Evolutionary conservation across 2,329 filamentous ascomycete species (phyloP), one percentile per base, ranked within the genome.

Genomic region (Colletotrichum destructivum): DNA sequence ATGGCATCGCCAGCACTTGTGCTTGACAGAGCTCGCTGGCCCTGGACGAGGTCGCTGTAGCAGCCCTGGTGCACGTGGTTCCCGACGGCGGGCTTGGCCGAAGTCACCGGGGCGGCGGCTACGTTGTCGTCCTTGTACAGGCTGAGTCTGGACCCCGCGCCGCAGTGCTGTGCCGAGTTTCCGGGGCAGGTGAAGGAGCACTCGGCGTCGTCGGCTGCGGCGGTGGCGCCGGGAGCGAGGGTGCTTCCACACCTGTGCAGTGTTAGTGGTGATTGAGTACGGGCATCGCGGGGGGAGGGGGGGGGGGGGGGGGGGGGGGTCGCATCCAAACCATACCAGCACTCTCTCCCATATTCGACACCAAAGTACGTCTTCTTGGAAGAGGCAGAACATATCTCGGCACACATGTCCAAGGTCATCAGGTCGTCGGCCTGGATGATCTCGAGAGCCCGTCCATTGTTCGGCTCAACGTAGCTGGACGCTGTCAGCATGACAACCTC

Each of bases 301-400:
- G 31, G 31, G 31, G 31, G 31, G 2, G 31, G 31, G 31, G 31
- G 2, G 31, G 31, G 31, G 6, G 31, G 31, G 31, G 31, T 35
- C 31, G 31, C 44, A 18, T 18, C 7, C 16, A 46, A 18, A 18
- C 8, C 44, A 46, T 46, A 46, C 44, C 44, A 46, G 8, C 44
- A 46, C 23, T 83, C 81, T 2, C 75, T 76, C 7, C 81, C 81
- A 44, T 83, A 82, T 56, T 83, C 81, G 3, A 83, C 78, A n/a
- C 81, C 82, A 1, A 78, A 80, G 31, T 77, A 83, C 18, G 49
- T 35, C n/a, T 56, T 63, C 44, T 74, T 56, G 26, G 44, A 6
- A 6, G 72, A 80, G 2, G 71, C 74, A 1, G 74, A 72, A 18
- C 81, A 82, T 56, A 78, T 80, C 2, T 66, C 44, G 0, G 78